Conservation (phyloP, 768 basidiomycete species). For the Russula earlei region DNA sequence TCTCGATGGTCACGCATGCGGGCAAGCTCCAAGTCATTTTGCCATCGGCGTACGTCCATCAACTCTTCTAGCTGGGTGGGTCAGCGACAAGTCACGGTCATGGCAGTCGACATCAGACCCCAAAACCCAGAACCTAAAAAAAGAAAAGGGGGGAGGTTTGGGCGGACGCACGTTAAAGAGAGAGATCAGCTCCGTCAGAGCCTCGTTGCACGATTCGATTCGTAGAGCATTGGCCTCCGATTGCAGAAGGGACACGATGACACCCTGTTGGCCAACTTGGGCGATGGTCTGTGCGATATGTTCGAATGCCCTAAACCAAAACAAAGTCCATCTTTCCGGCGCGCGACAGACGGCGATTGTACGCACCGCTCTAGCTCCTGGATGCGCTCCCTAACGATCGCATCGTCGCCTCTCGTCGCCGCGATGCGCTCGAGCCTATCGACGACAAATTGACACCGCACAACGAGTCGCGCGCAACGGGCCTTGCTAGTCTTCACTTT, state of each 20-base stretch:
- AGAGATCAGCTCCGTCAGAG: slow-evolving; percentile 14
- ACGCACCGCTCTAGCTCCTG: slow-evolving; percentile 14
- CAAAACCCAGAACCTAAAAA: too few species aligned
- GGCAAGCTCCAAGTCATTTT: slow-evolving; percentile 8
- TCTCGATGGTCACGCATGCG: slow-evolving; percentile 15
- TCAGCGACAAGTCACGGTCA: too few species aligned
- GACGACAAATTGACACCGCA: slow-evolving; percentile 16
- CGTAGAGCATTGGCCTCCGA: slow-evolving; percentile 13
- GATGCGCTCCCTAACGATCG: slow-evolving; percentile 4
- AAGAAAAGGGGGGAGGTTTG: too few species aligned
- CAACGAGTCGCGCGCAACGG: slow-evolving; percentile 19
- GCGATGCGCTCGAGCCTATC: slow-evolving; percentile 15
- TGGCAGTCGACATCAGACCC: too few species aligned
- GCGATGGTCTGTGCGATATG: slow-evolving; percentile 9
- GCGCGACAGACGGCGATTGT: neutral
- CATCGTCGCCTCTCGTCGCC: neutral
- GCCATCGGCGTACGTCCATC: slow-evolving; percentile 15
- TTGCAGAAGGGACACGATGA: slow-evolving; percentile 13
- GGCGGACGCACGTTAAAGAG: slow-evolving; percentile 11
- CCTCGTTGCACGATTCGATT: slow-evolving; percentile 18
- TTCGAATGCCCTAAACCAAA: slow-evolving; percentile 10
- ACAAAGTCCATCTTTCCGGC: neutral
- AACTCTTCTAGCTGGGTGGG: slow-evolving; percentile 10
- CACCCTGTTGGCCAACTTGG: slow-evolving; percentile 16
- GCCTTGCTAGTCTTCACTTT: slow-evolving; percentile 18